Evolutionary conservation across 1,139 yeast species (phyloP).

Genomic region (Yamadazyma spencermartinsiae): DNA sequence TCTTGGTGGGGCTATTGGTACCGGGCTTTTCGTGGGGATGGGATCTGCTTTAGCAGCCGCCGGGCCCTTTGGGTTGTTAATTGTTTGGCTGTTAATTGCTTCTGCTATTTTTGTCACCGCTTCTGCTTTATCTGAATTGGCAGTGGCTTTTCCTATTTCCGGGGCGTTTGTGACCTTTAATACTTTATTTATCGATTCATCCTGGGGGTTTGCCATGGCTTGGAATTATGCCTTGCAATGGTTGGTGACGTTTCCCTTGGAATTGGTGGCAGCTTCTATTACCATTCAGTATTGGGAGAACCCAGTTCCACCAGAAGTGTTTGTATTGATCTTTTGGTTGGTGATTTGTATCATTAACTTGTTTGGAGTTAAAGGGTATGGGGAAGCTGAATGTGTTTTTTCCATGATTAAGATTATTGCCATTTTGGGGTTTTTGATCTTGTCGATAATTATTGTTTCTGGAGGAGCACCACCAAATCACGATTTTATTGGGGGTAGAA

Average conservation of each 20-base stretch:
- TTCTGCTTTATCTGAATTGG: constrained; percentile 38
- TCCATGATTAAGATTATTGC: constrained; percentile 32
- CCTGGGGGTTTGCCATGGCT: constrained; percentile 43
- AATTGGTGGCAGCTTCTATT: constrained; percentile 40
- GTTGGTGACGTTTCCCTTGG: constrained; percentile 40
- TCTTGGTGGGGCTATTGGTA: constrained; percentile 44
- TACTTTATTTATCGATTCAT: constrained; percentile 36
- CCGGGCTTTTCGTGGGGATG: constrained; percentile 41
- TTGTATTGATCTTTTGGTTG: constrained; percentile 32
- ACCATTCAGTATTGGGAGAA: constrained; percentile 33
- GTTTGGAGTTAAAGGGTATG: constrained; percentile 39
- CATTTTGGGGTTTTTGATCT: constrained; percentile 33
- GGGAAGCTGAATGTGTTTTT: constrained; percentile 35
- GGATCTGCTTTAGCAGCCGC: constrained; percentile 34
- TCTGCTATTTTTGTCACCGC: constrained; percentile 34
- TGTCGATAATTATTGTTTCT: constrained; percentile 30
- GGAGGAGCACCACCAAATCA: constrained; percentile 40
- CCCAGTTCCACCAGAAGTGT: constrained; percentile 28
- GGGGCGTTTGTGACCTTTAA: constrained; percentile 43
- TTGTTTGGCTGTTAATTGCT: constrained; percentile 35
- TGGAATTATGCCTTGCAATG: constrained; percentile 46
- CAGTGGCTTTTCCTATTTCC: constrained; percentile 40
- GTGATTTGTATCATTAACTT: constrained; percentile 29
- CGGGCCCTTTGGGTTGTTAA: constrained; percentile 37
- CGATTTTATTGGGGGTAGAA: constrained; percentile 31